phyloP scores from a whole-genome alignment of 257 asterid genomes.

The Plantago major region DNA sequence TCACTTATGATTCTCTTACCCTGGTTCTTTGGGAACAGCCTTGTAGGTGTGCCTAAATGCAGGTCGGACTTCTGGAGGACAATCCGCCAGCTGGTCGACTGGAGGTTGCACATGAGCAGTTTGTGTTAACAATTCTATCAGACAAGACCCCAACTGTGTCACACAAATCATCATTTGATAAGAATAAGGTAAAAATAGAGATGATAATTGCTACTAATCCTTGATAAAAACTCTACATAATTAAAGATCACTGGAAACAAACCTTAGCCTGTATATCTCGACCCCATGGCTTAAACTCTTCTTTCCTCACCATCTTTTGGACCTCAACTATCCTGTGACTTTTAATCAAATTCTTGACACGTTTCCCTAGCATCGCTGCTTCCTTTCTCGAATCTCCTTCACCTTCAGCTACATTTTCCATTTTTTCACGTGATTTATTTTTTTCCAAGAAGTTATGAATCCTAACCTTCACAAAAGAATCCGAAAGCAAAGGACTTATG shows the following conservation, averaged over 20 bases:
- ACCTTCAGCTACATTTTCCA: slow-evolving; percentile 34
- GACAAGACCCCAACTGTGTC: slow-evolving; percentile 92
- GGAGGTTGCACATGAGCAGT: slow-evolving; percentile 90
- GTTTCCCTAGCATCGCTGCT: slow-evolving; percentile 49
- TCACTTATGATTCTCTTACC: slow-evolving; percentile 40
- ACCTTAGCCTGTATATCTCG: slow-evolving; percentile 89
- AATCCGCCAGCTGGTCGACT: slow-evolving; percentile 61
- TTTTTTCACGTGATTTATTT: slow-evolving; percentile 38
- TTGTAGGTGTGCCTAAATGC: slow-evolving; percentile 86
- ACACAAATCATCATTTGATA: slow-evolving; percentile 19
- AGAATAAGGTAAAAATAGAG: slow-evolving; percentile 9
- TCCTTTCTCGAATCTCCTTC: slow-evolving; percentile 47
- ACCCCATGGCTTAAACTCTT: slow-evolving; percentile 72
- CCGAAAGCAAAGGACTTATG: slow-evolving; percentile 4
- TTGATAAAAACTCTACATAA: slow-evolving; percentile 13
- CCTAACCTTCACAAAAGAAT: slow-evolving; percentile 50
- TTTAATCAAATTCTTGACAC: slow-evolving; percentile 66
- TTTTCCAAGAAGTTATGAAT: slow-evolving; percentile 83
- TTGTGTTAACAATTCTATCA: slow-evolving; percentile 69
- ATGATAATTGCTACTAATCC: slow-evolving; percentile 2
- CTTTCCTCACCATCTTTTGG: slow-evolving; percentile 75
- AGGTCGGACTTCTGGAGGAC: slow-evolving; percentile 92
- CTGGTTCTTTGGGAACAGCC: slow-evolving; percentile 52
- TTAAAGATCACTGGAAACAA: slow-evolving; percentile 20
- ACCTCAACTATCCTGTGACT: slow-evolving; percentile 60